Percentiles rank a stretch among this genome's conserved stretches.
Conservation (phyloP, 306 rosid species). For the Acacia acuminata region DNA sequence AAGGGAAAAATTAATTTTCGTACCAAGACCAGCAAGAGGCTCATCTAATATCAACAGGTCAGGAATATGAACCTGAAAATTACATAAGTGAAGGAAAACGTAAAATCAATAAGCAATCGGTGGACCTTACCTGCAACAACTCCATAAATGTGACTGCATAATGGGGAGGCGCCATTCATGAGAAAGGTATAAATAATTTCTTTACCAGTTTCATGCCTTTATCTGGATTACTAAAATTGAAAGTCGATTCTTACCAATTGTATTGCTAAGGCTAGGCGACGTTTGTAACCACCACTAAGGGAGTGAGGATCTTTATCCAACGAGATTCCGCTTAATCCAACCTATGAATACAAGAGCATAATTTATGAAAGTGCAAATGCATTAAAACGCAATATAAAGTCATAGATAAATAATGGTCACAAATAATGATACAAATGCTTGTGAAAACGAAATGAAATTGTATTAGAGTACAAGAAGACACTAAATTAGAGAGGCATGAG, state of each 20-base stretch:
- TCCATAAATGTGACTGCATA: background rate
- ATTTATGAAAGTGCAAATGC: background rate
- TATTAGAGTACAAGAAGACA: slow-evolving; percentile 14
- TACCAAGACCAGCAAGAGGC: slow-evolving; percentile 98
- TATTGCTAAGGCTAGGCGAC: slow-evolving; percentile 93
- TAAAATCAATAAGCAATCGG: slow-evolving; percentile 22
- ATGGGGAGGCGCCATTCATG: slow-evolving; percentile 18
- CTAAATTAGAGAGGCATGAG: slow-evolving; percentile 20
- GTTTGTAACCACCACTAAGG: slow-evolving; percentile 97
- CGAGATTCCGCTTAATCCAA: slow-evolving; percentile 81
- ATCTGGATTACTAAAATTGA: slow-evolving; percentile 8
- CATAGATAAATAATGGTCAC: slow-evolving; percentile 10
- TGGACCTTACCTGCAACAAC: slow-evolving; percentile 25
- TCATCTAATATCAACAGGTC: slow-evolving; percentile 92
- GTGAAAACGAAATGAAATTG: slow-evolving; percentile 23
- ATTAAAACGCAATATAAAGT: background rate
- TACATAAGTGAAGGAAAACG: slow-evolving; percentile 16
- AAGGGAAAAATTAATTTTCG: slow-evolving; percentile 30
- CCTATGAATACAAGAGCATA: slow-evolving; percentile 48
- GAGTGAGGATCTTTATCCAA: slow-evolving; percentile 92
- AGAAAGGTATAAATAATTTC: slow-evolving; percentile 26
- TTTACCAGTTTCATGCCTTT: slow-evolving; percentile 6
- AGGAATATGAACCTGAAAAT: slow-evolving; percentile 82
- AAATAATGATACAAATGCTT: slow-evolving; percentile 13
- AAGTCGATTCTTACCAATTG: slow-evolving; percentile 65